These are phyloP conservation scores for Mycena chlorophos DNA, from an alignment of 768 basidiomycete species.

Conservation along the genomic window DNA sequence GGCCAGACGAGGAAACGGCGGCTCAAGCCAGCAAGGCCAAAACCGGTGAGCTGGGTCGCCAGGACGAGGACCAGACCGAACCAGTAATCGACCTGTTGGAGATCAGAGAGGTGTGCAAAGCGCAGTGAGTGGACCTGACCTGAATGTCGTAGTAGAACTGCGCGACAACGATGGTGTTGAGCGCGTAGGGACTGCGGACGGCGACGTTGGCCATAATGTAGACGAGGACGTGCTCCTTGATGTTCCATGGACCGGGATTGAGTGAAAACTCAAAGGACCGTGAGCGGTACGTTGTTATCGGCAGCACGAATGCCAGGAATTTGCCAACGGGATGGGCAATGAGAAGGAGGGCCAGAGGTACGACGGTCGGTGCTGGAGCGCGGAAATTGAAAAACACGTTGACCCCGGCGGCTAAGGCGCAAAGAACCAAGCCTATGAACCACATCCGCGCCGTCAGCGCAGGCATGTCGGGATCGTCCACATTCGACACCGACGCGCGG, in stretches of 20 bases:
- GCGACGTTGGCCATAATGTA: conserved; percentile 93
- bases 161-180: conserved; percentile 85
- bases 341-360: conserved; percentile 82
- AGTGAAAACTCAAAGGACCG: conserved; percentile 69
- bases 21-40: conserved; percentile 88
- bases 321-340: conserved; percentile 91
- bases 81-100: conserved; percentile 58
- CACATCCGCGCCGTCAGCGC: conserved; percentile 90
- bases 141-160: conserved; percentile 71
- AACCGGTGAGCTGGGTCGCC: conserved; percentile 90
- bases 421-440: conserved; percentile 77
- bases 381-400: conserved; percentile 97
- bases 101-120: not conserved
- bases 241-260: conserved; percentile 97
- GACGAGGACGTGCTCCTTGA: conserved; percentile 93
- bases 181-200: conserved; percentile 69
- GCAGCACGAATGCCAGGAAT: conserved; percentile 76
- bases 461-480: conserved; percentile 99
- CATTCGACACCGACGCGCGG: conserved; percentile 92
- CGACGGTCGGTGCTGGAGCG: conserved; percentile 79
- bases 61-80: conserved; percentile 80
- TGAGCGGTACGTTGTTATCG: conserved; percentile 78
- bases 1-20: conserved; percentile 94
- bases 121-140: conserved; percentile 12
- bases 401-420: conserved; percentile 62